These are phyloP conservation scores for Limonium bicolor DNA, from an alignment of 148 eudicot species.

Conservation along the genomic window DNA sequence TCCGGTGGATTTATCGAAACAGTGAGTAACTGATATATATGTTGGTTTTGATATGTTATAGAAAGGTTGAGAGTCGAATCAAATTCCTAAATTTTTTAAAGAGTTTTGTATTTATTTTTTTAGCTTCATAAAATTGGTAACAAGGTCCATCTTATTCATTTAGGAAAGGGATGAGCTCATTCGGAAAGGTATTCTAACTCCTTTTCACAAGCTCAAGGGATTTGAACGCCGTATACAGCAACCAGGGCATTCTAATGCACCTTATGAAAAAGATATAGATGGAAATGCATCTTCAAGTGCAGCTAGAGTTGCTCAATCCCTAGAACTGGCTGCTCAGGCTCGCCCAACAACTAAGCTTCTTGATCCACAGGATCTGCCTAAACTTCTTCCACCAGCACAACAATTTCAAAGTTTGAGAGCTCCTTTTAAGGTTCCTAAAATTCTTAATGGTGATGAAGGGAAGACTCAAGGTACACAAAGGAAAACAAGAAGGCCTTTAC, in stretches of 20 bases:
- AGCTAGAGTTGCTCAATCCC: slow-evolving; percentile 43
- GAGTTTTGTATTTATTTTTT: background rate
- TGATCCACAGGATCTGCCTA: slow-evolving; percentile 47
- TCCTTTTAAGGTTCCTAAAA: slow-evolving; percentile 39
- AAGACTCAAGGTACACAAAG: slow-evolving; percentile 26
- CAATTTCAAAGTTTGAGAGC: slow-evolving; percentile 52
- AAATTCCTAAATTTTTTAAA: too few relatives aligned
- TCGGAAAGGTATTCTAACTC: slow-evolving; percentile 87
- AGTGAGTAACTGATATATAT: slow-evolving; percentile 32
- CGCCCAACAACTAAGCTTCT: slow-evolving; percentile 86
- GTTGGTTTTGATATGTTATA: background rate
- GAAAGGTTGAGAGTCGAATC: too few relatives aligned
- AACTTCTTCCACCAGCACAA: slow-evolving; percentile 57
- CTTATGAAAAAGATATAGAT: slow-evolving; percentile 14
- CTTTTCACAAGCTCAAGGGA: slow-evolving; percentile 92
- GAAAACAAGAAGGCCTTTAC: slow-evolving; percentile 70
- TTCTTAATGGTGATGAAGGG: slow-evolving; percentile 23
- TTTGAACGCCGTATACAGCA: slow-evolving; percentile 78
- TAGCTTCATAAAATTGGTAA: slow-evolving; percentile 7
- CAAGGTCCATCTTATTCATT: slow-evolving; percentile 8
- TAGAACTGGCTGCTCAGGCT: slow-evolving; percentile 67
- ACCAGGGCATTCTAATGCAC: slow-evolving; percentile 29
- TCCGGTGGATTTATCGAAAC: slow-evolving; percentile 95
- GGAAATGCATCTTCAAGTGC: slow-evolving; percentile 60
- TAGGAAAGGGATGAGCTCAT: slow-evolving; percentile 95